These are phyloP conservation scores for Epichloe coenophiala DNA, from an alignment of 2,329 filamentous ascomycete species.

Conservation along the genomic window DNA sequence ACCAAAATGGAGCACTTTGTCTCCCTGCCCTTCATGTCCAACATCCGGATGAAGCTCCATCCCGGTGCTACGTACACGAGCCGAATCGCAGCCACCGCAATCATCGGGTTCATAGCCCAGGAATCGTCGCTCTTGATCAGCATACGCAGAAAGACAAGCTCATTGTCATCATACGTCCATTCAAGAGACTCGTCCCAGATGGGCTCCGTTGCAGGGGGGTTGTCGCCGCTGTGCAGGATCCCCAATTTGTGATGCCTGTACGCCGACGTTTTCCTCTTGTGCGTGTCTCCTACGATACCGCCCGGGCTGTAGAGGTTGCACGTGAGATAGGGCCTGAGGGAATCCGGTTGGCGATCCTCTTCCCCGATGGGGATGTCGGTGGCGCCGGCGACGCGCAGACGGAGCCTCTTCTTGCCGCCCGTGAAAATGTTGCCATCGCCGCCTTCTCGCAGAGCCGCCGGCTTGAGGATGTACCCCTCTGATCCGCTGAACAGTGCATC, in stretches of 20 bases:
- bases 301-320: conserved; percentile 49
- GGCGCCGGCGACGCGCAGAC: conserved; percentile 48
- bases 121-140: conserved; percentile 54
- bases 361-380: conserved; percentile 43
- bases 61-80: conserved; percentile 40
- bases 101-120: conserved; percentile 47
- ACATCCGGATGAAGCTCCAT: conserved; percentile 52
- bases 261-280: conserved; percentile 47
- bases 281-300: conserved; percentile 30
- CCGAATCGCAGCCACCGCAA: conserved; percentile 47
- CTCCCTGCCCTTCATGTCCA: conserved; percentile 51
- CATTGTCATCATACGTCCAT: conserved; percentile 56
- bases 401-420: conserved; percentile 34
- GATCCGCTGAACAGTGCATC: conserved; percentile 53
- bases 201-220: conserved; percentile 46
- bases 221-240: conserved; percentile 43
- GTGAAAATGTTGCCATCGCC: conserved; percentile 36
- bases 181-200: conserved; percentile 53
- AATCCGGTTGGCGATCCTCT: conserved; percentile 32
- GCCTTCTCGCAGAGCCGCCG: conserved; percentile 41
- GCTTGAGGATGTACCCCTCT: conserved; percentile 53
- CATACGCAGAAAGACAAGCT: conserved; percentile 49
- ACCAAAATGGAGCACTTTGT: conserved; percentile 49
- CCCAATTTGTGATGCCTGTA: conserved; percentile 47
- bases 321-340: conserved; percentile 50